Percentiles rank a stretch among this genome's conserved stretches.
These are phyloP conservation scores for Trichosporon ovoides DNA, from an alignment of 1,284 basidiomycete genomes.

Conservation along the genomic window DNA sequence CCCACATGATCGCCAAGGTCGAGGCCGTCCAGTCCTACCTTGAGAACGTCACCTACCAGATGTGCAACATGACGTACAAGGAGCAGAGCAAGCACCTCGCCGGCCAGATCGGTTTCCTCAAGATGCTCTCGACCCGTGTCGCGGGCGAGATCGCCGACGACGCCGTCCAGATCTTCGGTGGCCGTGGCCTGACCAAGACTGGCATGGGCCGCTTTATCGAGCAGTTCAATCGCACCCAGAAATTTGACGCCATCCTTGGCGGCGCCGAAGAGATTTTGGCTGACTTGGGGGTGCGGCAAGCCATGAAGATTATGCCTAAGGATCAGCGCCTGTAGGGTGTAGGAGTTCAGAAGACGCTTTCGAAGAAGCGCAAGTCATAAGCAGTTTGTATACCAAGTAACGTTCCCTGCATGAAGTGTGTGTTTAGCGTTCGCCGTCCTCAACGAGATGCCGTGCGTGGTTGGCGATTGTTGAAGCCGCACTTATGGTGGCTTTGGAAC, in stretches of 20 bases:
- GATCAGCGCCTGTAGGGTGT: constrained; percentile 21
- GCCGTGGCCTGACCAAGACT: constrained; percentile 20
- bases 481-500: no score
- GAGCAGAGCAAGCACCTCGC: constrained; percentile 54
- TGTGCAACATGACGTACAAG: constrained; percentile 66
- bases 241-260: constrained; percentile 70
- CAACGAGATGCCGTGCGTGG: no score
- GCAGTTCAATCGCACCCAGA: constrained; percentile 59
- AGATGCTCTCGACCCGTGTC: constrained; percentile 57
- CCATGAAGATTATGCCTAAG: constrained; percentile 22
- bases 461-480: no score
- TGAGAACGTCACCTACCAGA: constrained; percentile 84
- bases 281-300: constrained; percentile 54
- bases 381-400: no score
- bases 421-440: no score
- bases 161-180: constrained; percentile 54
- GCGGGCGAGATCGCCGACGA: constrained; percentile 52
- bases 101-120: constrained; percentile 50
- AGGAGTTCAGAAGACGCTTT: background rate
- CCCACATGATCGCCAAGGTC: constrained; percentile 74
- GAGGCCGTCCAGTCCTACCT: constrained; percentile 84
- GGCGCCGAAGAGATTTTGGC: constrained; percentile 52
- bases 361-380: background rate
- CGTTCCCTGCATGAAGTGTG: no score
- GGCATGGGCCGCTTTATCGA: constrained; percentile 56